Evolutionary conservation across 441 rosid species (phyloP).

Genomic region (Theobroma grandiflorum): DNA sequence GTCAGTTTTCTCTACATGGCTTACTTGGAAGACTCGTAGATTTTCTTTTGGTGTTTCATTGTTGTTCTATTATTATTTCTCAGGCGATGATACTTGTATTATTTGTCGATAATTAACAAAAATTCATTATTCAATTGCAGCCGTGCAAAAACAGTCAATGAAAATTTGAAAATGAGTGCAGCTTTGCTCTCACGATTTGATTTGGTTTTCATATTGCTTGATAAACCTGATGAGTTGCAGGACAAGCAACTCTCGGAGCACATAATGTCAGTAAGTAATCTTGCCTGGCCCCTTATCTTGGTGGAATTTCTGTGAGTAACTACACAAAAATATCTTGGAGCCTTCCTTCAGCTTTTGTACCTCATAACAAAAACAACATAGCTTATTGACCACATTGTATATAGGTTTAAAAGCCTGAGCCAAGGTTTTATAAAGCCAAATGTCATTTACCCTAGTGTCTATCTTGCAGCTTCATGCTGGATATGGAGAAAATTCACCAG

Average conservation of each 20-base stretch:
- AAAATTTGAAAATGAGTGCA: slow-evolving; percentile 96
- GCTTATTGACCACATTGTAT: not conserved
- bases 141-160: slow-evolving; percentile 99
- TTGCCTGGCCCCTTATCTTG: slow-evolving; percentile 31
- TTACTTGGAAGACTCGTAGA: not conserved
- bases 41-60: slow-evolving; percentile 4
- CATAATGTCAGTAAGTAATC: slow-evolving; percentile 91
- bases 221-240: slow-evolving; percentile 91
- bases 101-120: slow-evolving; percentile 13
- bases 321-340: not conserved
- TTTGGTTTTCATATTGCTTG: slow-evolving; percentile 96
- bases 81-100: slow-evolving; percentile 18
- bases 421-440: slow-evolving; percentile 13
- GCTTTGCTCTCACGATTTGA: slow-evolving; percentile 98
- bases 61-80: not conserved
- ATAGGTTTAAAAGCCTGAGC: not conserved
- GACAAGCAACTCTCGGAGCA: slow-evolving; percentile 97
- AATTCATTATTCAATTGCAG: slow-evolving; percentile 63
- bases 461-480: slow-evolving; percentile 89
- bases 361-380: not conserved
- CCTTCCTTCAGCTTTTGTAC: not conserved
- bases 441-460: slow-evolving; percentile 21
- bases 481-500: slow-evolving; percentile 59
- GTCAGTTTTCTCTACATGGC: not conserved
- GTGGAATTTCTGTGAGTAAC: slow-evolving; percentile 27